Base-by-base conservation (phyloP, 1,284 basidiomycete genomes). In the Microstroma glucosiphilum region DNA sequence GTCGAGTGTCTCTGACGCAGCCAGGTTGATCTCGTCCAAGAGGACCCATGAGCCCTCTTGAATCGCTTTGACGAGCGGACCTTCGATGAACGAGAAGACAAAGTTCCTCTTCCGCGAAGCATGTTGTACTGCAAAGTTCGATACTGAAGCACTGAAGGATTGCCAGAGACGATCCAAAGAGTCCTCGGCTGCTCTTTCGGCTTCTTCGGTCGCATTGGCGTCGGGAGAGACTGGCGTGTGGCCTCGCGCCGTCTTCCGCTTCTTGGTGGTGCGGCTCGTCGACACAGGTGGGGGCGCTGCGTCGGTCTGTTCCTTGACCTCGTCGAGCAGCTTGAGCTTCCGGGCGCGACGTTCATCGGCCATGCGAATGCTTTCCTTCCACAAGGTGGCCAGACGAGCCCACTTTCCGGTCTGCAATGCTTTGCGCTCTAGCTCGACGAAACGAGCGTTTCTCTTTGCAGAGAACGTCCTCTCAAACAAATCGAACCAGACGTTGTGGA, bases 1-100 rank as follows among this genome's bases (percentile, higher is more conserved):
- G 80, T 98, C 96, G 55, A 98, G 83, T 0, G 94, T 97, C 81
- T 98, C 96, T 40, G 92, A 83, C 54, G 89, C 91, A 0, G 94
- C 93, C 23, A 99, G 82, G 77, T 98, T 98, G 80, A 98, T 88
- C 81, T 98, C 96, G 73, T 99, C 96, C 4, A 99, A 86, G 23
- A 99, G 82, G 43, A 98, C 86, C 96, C 96, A 99, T 78, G 94
- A 87, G 8, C 96, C 96, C 46, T 85, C 84, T 51, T 88, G 85
- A 63, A 99, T 81, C 0, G 96, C 96, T 72, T 89, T 90, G n/a
- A 97, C 88, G 13, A 99, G 82, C 9, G 96, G 94, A 0, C 96
- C 96, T 77, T 99, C 96, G 1, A 97, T 88, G 72, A 97, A 98
- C 6, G 88, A 87, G 76, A 98, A 98, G 60, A 75, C 73, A 40